These are phyloP conservation scores for Colletotrichum zoysiae DNA, from an alignment of 2,329 filamentous ascomycete species.

Conservation along the genomic window DNA sequence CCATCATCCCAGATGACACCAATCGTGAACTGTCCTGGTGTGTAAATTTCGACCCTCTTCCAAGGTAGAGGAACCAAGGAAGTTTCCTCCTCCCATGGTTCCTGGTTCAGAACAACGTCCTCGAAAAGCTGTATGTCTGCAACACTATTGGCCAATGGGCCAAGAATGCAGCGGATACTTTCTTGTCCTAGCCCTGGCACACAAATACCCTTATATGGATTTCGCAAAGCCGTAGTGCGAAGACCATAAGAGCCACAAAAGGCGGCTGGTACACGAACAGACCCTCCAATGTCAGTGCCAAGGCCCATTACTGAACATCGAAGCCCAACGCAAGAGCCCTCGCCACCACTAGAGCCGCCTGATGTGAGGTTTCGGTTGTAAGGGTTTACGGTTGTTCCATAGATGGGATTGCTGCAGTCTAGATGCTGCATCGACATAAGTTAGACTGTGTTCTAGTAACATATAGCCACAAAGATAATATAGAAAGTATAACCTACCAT, in stretches of 20 bases:
- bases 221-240: constrained; percentile 52
- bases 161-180: constrained; percentile 49
- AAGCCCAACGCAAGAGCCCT: constrained; percentile 57
- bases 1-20: constrained; percentile 46
- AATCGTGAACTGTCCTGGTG: constrained; percentile 36
- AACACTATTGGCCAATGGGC: constrained; percentile 45
- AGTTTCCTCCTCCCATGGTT: constrained; percentile 58
- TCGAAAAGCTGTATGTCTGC: constrained; percentile 55
- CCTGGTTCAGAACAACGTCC: constrained; percentile 51
- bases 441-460: constrained; percentile 14
- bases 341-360: constrained; percentile 59
- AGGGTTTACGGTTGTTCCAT: constrained; percentile 55
- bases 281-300: constrained; percentile 62
- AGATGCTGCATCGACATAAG: constrained; percentile 42
- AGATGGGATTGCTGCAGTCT: constrained; percentile 54
- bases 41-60: constrained; percentile 46
- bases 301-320: constrained; percentile 57
- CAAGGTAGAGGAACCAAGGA: constrained; percentile 56
- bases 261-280: constrained; percentile 57
- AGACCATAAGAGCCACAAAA: constrained; percentile 60
- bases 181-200: constrained; percentile 51
- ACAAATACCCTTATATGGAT: constrained; percentile 49
- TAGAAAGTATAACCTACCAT: constrained; percentile 45
- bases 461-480: neutral
- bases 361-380: constrained; percentile 54